Base-by-base conservation (phyloP, 208 protist genomes). In the Wallacemonas collosoma region DNA sequence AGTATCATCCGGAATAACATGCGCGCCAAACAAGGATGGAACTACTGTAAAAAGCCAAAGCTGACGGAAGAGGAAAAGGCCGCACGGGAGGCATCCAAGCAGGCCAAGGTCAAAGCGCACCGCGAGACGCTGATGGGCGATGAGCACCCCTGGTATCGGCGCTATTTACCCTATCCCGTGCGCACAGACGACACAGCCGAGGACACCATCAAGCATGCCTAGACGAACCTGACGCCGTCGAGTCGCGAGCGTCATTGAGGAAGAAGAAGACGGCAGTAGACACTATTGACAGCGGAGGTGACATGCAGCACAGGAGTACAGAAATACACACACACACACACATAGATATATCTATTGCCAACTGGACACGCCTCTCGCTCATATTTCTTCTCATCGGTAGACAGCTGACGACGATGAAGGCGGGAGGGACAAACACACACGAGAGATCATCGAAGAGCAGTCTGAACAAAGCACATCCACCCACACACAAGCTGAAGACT, bases 141-240 rank as follows among this genome's bases (percentile, higher is more conserved):
- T 17, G 73, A 87, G 60, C 76, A 70, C 38, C 68, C 70, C n/a
- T 87, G 79, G 75, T 87, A 79, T 76, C 68, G 72, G 14, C 66
- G 69, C 8, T 83, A 72, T n/a, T 12, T 73, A 6, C 82, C 82
- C 1, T 3, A 74, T 3, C 79, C 82, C 2, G 71, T 87, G 64
- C 82, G 82, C 47, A 81, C 71, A 0, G 82, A 87, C 56, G 68
- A 82, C 50, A 61, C 5, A 1, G 78, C 66, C 1, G 79, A 84
- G 17, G 77, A 78, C n/a, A 75, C 76, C 0, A 56, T 79, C 48
- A 51, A 73, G 35, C 38, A 48, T 9, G 56, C 14, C 40, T 48
- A 73, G 35, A 51, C 38, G 47, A 6, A n/a, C 51, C 15, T 6
- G 9, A 56, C 62, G n/a, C 4, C 62, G 11, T 11, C 12, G 45